A percentile compares a stretch with the other conserved stretches of the same genome.
Conservation (phyloP, 495 filamentous ascomycete species). For the Aspergillus homomorphus region DNA sequence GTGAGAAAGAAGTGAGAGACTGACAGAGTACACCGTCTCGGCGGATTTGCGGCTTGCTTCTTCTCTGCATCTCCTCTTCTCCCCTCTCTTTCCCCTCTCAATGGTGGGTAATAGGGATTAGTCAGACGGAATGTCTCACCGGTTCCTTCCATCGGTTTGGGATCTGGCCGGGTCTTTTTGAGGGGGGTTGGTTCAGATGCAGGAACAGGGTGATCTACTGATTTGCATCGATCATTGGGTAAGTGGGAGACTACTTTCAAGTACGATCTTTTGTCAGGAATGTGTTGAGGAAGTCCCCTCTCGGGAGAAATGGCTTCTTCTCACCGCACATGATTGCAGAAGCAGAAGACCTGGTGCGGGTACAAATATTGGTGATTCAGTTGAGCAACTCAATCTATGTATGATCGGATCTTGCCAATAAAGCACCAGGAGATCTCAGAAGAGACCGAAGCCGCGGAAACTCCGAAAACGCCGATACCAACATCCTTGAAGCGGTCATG, state of each 20-base stretch:
- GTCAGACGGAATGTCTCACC: conserved; percentile 14
- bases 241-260: not conserved
- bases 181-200: conserved; percentile 9
- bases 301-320: no score
- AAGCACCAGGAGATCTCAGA: no score
- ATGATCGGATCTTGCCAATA: no score
- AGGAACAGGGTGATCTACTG: conserved; percentile 17
- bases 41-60: no score
- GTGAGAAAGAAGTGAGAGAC: not conserved
- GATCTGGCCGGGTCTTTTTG: conserved; percentile 14
- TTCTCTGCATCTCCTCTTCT: not conserved
- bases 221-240: conserved; percentile 3
- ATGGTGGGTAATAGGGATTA: not conserved
- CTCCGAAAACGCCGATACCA: no score
- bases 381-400: no score
- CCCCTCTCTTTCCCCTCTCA: not conserved
- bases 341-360: no score
- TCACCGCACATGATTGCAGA: no score
- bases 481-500: no score
- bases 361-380: no score
- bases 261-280: not conserved
- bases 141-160: conserved; percentile 4
- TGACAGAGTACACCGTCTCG: not conserved
- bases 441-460: no score
- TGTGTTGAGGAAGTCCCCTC: not conserved